Evolutionary conservation across 2,329 filamentous ascomycete species (phyloP).

Genomic region (Pyrenophora graminea): DNA sequence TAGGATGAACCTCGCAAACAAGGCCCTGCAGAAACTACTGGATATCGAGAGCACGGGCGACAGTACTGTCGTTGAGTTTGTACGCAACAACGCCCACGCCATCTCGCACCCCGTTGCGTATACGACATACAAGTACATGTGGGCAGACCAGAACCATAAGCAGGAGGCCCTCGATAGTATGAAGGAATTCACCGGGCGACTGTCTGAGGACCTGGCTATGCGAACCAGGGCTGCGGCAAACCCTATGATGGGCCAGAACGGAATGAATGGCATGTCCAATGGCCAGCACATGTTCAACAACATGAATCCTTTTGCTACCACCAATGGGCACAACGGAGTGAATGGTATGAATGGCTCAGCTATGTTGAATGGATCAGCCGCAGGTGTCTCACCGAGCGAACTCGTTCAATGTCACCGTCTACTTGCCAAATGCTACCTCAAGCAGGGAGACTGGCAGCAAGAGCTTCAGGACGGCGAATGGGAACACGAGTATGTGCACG

Average conservation of each 20-base stretch:
- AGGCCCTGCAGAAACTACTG: slow-evolving; percentile 89
- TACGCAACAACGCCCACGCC: slow-evolving; percentile 47
- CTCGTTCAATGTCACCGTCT: slow-evolving; percentile 67
- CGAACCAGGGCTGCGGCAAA: slow-evolving; percentile 41
- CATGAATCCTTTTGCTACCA: slow-evolving; percentile 45
- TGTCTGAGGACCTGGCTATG: slow-evolving; percentile 63
- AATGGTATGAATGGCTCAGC: slow-evolving; percentile 43
- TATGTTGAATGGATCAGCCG: slow-evolving; percentile 31
- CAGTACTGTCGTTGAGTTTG: slow-evolving; percentile 39
- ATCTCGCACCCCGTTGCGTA: slow-evolving; percentile 83
- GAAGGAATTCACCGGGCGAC: slow-evolving; percentile 63
- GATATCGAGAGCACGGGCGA: slow-evolving; percentile 43
- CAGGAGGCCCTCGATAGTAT: slow-evolving; percentile 58
- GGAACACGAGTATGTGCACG: slow-evolving; percentile 82
- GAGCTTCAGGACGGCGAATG: slow-evolving; percentile 84
- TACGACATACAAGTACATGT: slow-evolving; percentile 95
- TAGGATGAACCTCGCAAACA: slow-evolving; percentile 91
- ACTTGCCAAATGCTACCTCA: slow-evolving; percentile 92
- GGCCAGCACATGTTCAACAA: slow-evolving; percentile 43
- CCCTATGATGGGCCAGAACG: slow-evolving; percentile 40
- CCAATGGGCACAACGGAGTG: slow-evolving; percentile 59
- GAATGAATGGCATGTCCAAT: slow-evolving; percentile 51
- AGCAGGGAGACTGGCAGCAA: slow-evolving; percentile 95
- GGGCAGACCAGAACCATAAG: slow-evolving; percentile 66
- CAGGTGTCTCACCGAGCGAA: slow-evolving; percentile 36